Evolutionary conservation across 2,329 filamentous ascomycete species (phyloP), one percentile per base, ranked within the genome.

Genomic region (Fusarium continuum): DNA sequence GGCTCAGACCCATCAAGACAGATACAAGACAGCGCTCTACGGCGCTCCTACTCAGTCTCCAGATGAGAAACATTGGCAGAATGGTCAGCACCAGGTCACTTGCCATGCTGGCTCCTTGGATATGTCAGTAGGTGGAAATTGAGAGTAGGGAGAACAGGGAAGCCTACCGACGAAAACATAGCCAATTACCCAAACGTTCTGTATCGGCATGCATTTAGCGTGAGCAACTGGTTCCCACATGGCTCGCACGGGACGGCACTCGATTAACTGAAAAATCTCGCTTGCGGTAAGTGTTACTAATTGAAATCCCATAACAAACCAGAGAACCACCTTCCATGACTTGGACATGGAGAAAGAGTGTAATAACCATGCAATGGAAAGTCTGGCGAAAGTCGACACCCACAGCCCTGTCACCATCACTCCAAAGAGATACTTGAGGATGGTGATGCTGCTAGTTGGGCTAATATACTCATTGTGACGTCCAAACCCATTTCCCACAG

Each of bases 61-160:
- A 46, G 32, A 53, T 38, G 6, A 53, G 26, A 11, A 46, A 39
- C 19, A 53, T 53, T 19, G 49, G 49, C 26, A 48, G 10, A 14
- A 53, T 25, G 10, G 34, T 23, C 14, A 53, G 19, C 6, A 17
- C 8, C 32, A 53, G 40, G 32, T 53, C 50, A n/a, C 50, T 29
- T 6, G 39, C 19, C 25, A 53, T 25, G 17, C 32, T 29, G 19
- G 28, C 25, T 17, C 41, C 50, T 40, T 47, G 29, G 8, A 28
- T 5, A n/a, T 25, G 36, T 40, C 22, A 40, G 22, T 8, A 26
- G 11, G 11, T 11, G 6, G 11, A 14, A 29, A 6, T 29, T 14
- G 5, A 29, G 13, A 29, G 28, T 14, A 29, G 28, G 3, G 14
- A n/a, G 2, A 14, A 29, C 11, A 14, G 28, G 22, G 22, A 23